A percentile compares a stretch with the other conserved stretches of the same genome.
Conservation (phyloP, 1,139 yeast genomes). For the Debaryomycetaceae sp. region DNA sequence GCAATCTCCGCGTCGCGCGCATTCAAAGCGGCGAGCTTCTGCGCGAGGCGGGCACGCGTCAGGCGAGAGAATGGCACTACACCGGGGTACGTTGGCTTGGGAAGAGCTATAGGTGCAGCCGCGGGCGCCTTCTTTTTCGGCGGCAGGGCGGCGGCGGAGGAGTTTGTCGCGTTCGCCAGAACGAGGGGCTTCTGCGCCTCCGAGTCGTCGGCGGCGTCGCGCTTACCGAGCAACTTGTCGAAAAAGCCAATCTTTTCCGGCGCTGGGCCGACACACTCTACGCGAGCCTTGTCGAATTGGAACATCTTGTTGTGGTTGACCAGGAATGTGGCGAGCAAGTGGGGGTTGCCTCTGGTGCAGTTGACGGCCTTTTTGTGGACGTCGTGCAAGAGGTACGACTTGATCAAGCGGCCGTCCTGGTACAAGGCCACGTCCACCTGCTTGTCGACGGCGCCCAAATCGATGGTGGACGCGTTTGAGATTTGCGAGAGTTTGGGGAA, state of each 20-base stretch:
- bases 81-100: conserved; percentile 25
- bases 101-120: conserved; percentile 12
- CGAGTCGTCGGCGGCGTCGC: conserved; percentile 7
- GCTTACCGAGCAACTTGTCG: conserved; percentile 16
- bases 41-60: conserved; percentile 22
- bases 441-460: conserved; percentile 21
- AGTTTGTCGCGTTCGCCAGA: conserved; percentile 10
- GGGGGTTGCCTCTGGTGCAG: conserved; percentile 23
- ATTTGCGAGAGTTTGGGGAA: conserved; percentile 33
- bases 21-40: conserved; percentile 21
- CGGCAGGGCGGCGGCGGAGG: conserved; percentile 9
- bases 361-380: conserved; percentile 30
- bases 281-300: conserved; percentile 27
- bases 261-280: conserved; percentile 21
- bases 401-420: conserved; percentile 45
- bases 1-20: conserved; percentile 37
- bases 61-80: conserved; percentile 34
- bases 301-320: conserved; percentile 43
- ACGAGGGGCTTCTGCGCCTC: conserved; percentile 5
- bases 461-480: conserved; percentile 17
- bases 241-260: conserved; percentile 15
- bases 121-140: conserved; percentile 3
- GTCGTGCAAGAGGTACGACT: conserved; percentile 21
- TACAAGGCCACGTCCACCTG: conserved; percentile 33
- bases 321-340: conserved; percentile 30